Percentiles rank a stretch among this genome's conserved stretches.
phyloP scores from a whole-genome alignment of 2,329 filamentous ascomycete species.

The Penicillium hesseltinei region DNA sequence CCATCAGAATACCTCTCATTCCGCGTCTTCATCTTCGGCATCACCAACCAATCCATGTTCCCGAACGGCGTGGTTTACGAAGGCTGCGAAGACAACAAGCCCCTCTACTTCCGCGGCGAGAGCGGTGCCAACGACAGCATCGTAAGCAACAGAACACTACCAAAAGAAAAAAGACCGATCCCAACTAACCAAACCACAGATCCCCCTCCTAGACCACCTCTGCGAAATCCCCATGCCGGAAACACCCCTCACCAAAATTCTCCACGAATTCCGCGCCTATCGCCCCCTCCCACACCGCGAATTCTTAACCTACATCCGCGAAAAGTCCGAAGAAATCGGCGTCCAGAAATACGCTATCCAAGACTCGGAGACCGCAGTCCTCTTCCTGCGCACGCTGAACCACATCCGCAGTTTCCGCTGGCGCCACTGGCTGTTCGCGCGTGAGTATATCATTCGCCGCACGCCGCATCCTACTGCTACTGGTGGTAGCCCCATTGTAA shows the following conservation, averaged over 20 bases:
- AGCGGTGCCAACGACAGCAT: constrained; percentile 94
- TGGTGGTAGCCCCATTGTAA: constrained; percentile 50
- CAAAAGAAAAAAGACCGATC: background rate
- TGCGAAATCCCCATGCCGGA: constrained; percentile 82
- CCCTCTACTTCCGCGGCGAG: constrained; percentile 83
- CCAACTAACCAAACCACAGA: constrained; percentile 38
- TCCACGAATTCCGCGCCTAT: constrained; percentile 85
- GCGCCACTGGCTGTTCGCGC: constrained; percentile 50
- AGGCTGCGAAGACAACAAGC: constrained; percentile 68
- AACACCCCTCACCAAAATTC: constrained; percentile 83
- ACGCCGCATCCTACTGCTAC: constrained; percentile 49
- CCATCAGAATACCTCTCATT: constrained; percentile 83
- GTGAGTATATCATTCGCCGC: constrained; percentile 50
- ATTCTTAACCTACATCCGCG: constrained; percentile 72
- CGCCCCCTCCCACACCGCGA: constrained; percentile 83
- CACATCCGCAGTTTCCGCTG: constrained; percentile 51
- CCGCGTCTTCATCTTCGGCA: constrained; percentile 96
- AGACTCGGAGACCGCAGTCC: constrained; percentile 42
- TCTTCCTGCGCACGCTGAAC: constrained; percentile 47
- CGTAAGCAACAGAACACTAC: constrained; percentile 41
- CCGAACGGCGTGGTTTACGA: constrained; percentile 88
- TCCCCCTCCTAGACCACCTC: constrained; percentile 85
- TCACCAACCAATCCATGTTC: constrained; percentile 92
- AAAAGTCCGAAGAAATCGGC: constrained; percentile 49
- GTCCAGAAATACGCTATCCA: constrained; percentile 39